A percentile compares a stretch with the other conserved stretches of the same genome.
phyloP scores from a whole-genome alignment of 2,329 filamentous ascomycete genomes.

The Endothia cerciana region DNA sequence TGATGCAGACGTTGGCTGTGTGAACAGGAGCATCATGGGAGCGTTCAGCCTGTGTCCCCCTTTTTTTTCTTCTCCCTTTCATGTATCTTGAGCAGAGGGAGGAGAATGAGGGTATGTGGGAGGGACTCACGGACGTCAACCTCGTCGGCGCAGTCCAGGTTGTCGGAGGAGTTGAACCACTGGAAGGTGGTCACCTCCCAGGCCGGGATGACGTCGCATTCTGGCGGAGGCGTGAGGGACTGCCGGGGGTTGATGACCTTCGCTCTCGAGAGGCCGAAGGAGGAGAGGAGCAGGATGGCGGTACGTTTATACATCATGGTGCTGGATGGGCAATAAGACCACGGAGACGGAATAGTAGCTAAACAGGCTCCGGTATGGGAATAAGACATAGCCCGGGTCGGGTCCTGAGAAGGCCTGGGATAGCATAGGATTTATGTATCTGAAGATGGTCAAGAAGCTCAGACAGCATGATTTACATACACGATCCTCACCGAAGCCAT shows the following conservation, averaged over 20 bases:
- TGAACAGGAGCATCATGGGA: no score
- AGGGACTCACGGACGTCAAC: slow-evolving; percentile 7
- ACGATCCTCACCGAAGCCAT: background rate
- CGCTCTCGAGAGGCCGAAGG: background rate
- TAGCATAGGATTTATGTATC: background rate
- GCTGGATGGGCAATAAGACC: background rate
- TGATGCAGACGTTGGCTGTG: slow-evolving; percentile 17
- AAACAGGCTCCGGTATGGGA: background rate
- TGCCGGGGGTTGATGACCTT: slow-evolving; percentile 4
- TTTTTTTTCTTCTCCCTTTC: background rate
- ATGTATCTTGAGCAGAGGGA: background rate
- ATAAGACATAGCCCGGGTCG: background rate
- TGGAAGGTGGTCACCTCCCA: slow-evolving; percentile 20
- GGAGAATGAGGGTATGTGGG: background rate
- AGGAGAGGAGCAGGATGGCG: background rate
- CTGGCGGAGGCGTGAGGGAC: slow-evolving; percentile 15
- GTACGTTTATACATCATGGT: background rate
- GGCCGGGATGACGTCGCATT: slow-evolving; percentile 22
- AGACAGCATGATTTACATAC: background rate
- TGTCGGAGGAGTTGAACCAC: slow-evolving; percentile 21
- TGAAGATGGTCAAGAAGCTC: background rate
- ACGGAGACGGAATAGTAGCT: no score
- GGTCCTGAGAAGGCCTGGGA: background rate
- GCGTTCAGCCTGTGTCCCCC: no score
- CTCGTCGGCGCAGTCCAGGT: slow-evolving; percentile 18